Percentiles rank a stretch among this genome's conserved stretches.
Evolutionary conservation across 371 early-diverging fungal genomes (phyloP).

Genomic region (Batrachochytrium dendrobatidis): DNA sequence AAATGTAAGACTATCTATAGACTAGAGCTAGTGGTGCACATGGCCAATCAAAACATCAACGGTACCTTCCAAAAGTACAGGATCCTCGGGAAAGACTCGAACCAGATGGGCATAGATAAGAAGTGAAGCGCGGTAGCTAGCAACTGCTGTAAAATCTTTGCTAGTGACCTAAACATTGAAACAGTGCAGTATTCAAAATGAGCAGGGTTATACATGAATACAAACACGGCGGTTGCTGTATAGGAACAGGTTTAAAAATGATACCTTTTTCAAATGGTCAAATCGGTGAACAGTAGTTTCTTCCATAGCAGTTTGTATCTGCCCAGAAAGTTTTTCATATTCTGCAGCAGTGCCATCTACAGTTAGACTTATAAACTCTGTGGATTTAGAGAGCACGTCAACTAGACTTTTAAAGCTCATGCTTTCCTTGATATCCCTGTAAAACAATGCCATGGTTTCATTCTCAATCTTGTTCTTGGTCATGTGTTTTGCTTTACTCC

Average conservation of each 20-base stretch:
- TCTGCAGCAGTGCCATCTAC: slow-evolving; percentile 7
- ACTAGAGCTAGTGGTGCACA: slow-evolving; percentile 43
- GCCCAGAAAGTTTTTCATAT: slow-evolving; percentile 2
- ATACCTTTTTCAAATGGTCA: slow-evolving; percentile 30
- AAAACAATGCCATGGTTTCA: slow-evolving; percentile 82
- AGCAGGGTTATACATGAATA: background rate
- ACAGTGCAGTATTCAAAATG: slow-evolving; percentile 1
- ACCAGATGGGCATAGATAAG: slow-evolving; percentile 81
- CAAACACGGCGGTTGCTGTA: too few species aligned
- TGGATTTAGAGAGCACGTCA: slow-evolving; percentile 25
- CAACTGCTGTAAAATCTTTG: slow-evolving; percentile 8
- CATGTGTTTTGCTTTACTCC: slow-evolving; percentile 80
- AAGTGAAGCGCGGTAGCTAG: slow-evolving; percentile 31
- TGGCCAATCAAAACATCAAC: slow-evolving; percentile 61
- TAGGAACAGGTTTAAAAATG: too few species aligned
- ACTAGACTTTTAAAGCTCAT: slow-evolving; percentile 25
- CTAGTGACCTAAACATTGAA: background rate
- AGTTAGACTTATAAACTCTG: slow-evolving; percentile 24
- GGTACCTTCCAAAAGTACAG: slow-evolving; percentile 44
- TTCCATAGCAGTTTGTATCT: slow-evolving; percentile 16
- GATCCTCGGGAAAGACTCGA: slow-evolving; percentile 55
- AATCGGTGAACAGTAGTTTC: slow-evolving; percentile 17
- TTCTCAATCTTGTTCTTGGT: slow-evolving; percentile 85
- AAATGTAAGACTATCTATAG: background rate
- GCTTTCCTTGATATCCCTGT: slow-evolving; percentile 78